Evolutionary conservation across 2,329 filamentous ascomycete genomes (phyloP).

Genomic region (Ceratocystis diversiconidia): DNA sequence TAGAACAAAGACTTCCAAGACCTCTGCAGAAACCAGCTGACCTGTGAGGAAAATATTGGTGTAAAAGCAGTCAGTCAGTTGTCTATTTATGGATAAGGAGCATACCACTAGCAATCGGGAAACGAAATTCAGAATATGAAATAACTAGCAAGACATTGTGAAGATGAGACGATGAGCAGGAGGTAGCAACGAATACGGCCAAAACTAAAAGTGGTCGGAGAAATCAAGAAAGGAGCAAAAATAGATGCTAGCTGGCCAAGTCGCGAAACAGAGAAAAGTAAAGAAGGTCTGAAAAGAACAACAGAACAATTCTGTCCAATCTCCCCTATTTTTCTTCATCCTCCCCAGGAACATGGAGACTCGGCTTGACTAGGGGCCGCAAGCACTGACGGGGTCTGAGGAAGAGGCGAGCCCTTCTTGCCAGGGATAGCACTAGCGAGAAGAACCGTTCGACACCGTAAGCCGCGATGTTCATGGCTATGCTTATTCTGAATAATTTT

Average conservation of each 20-base stretch:
- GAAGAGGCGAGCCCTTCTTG: constrained; percentile 2
- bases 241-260: constrained; percentile 5
- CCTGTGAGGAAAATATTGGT: constrained; percentile 40
- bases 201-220: not conserved
- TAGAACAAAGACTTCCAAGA: not conserved
- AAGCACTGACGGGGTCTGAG: constrained; percentile 5
- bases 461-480: not conserved
- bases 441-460: not conserved
- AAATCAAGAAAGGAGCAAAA: not conserved
- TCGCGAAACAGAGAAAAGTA: constrained; percentile 5
- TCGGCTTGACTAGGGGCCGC: not conserved
- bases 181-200: not conserved
- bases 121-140: not conserved
- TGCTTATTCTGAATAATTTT: not conserved
- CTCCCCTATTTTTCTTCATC: constrained; percentile 4
- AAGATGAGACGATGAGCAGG: not conserved
- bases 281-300: constrained; percentile 6
- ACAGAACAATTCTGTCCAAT: constrained; percentile 1
- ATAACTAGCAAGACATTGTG: not conserved
- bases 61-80: not conserved
- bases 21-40: constrained; percentile 76
- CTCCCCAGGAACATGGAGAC: not conserved
- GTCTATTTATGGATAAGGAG: not conserved
- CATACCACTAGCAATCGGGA: not conserved
- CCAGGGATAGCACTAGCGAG: not conserved